phyloP scores from a whole-genome alignment of 148 eudicot species.

The Gaultheria prostrata region DNA sequence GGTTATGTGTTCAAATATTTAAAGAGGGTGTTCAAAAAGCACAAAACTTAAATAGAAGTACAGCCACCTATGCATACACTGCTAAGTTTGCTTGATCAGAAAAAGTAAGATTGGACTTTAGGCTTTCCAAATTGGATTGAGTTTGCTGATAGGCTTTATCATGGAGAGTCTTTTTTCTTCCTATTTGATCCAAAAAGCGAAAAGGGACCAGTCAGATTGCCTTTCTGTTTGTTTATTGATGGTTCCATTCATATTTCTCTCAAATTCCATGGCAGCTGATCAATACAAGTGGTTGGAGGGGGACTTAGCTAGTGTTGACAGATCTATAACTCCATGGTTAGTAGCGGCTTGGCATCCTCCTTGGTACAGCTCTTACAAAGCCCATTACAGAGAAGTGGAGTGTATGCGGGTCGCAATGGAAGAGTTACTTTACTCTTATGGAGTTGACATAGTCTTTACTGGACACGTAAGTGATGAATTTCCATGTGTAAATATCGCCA shows the following conservation, averaged over 20 bases:
- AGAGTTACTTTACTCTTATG: conserved; percentile 68
- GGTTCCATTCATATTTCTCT: background rate
- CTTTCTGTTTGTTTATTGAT: background rate
- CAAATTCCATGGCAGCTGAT: conserved; percentile 45
- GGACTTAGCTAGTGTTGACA: conserved; percentile 80
- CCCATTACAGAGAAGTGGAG: conserved; percentile 95
- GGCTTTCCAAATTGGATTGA: background rate
- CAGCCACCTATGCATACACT: too few species aligned
- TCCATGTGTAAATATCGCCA: background rate
- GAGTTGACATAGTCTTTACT: conserved; percentile 83
- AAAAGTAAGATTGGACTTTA: background rate
- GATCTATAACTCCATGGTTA: conserved; percentile 87
- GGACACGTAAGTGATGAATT: conserved; percentile 74
- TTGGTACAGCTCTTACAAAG: conserved; percentile 82
- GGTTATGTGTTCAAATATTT: too few species aligned
- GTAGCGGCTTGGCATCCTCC: conserved; percentile 94
- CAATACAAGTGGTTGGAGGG: conserved; percentile 94
- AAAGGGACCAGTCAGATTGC: background rate
- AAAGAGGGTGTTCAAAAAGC: too few species aligned
- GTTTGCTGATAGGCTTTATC: background rate
- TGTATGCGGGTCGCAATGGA: conserved; percentile 98
- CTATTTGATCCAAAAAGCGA: background rate
- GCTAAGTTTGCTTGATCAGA: background rate
- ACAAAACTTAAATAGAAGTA: too few species aligned
- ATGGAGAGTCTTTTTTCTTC: background rate